Evolutionary conservation across 192 early-diverging fungal genomes (phyloP), one percentile per base, ranked within the genome.

Genomic region (Entomortierella beljakovae): DNA sequence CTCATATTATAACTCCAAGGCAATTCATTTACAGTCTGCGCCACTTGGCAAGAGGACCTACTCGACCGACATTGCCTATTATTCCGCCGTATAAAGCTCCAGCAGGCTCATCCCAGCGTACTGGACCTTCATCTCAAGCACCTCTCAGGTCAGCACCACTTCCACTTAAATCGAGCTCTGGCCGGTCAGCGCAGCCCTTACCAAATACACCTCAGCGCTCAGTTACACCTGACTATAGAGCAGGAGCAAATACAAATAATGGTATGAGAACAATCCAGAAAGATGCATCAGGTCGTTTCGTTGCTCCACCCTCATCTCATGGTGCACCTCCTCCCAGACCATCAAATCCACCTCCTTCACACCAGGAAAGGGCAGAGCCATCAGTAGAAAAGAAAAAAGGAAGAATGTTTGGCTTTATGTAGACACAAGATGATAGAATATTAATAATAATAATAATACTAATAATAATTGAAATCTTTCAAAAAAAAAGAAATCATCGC

Each of bases 1-100:
- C 91, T 1, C 87, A 93, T 61, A 82, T 94, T 5, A 86, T 91
- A 28, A 90, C 91, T 25, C 89, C 94, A 31, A 73, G 82, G 10
- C 77, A 89, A 63, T 94, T 94, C 70, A 80, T 94, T 16, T 80
- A 89, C n/a, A 81, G 85, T 56, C 69, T 94, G 25, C 91, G 89
- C 33, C 40, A 85, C 25, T 69, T 95, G 61, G 86, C 90, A 40
- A 84, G 90, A n/a, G 75, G 67, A 43, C 80, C 81, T 9, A 6
- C 57, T 6, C 66, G 77, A 20, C 77, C 81, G 6, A 48, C 70
- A 28, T 61, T 68, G 35, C 60, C 64, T 15, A 56, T 76, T 0
- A 83, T 87, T 16, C 84, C 86, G 25, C 73, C 75, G 8, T 87
- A 87, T 37, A 38, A 56, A 15, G 64, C 62, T 2, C 63, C 63